These are phyloP conservation scores for Lentinula raphanica DNA, from an alignment of 768 basidiomycete genomes.

Conservation along the genomic window DNA sequence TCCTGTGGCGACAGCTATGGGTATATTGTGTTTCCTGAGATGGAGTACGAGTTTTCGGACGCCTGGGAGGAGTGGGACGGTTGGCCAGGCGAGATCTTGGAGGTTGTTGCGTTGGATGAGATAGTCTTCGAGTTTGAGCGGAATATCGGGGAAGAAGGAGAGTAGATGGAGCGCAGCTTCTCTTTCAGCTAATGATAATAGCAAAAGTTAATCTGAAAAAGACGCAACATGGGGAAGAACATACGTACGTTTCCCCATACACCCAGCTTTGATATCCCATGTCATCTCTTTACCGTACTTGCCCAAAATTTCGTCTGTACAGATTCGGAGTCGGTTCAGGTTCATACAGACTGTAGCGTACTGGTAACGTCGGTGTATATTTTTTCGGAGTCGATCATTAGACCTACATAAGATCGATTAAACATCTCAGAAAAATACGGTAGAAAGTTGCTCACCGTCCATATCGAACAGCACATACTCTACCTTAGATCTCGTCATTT, in stretches of 20 bases:
- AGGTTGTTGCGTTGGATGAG: slow-evolving; percentile 46
- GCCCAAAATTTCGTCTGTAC: slow-evolving; percentile 63
- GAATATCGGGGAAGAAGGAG: slow-evolving; percentile 71
- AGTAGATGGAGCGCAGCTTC: slow-evolving; percentile 63
- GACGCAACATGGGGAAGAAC: no score
- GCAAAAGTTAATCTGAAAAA: background rate
- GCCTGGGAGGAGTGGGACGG: slow-evolving; percentile 70
- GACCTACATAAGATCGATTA: slow-evolving; percentile 32
- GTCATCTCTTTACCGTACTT: slow-evolving; percentile 74
- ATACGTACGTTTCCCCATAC: slow-evolving; percentile 84
- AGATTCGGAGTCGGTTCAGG: slow-evolving; percentile 1
- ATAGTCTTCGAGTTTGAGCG: slow-evolving; percentile 59
- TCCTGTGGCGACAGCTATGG: slow-evolving; percentile 80
- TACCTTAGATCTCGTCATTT: background rate
- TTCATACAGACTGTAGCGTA: slow-evolving; percentile 25
- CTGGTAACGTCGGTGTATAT: slow-evolving; percentile 79
- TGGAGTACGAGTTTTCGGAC: slow-evolving; percentile 64
- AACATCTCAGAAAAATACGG: background rate
- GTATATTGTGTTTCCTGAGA: slow-evolving; percentile 59
- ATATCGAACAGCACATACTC: slow-evolving; percentile 72
- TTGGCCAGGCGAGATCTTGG: slow-evolving; percentile 66
- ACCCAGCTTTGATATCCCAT: slow-evolving; percentile 84
- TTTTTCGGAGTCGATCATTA: slow-evolving; percentile 72
- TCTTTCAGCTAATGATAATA: slow-evolving; percentile 51
- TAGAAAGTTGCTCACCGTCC: slow-evolving; percentile 37